A percentile compares a stretch with the other conserved stretches of the same genome.
Conservation (phyloP, 257 asterid species). For the Solanum piurae region DNA sequence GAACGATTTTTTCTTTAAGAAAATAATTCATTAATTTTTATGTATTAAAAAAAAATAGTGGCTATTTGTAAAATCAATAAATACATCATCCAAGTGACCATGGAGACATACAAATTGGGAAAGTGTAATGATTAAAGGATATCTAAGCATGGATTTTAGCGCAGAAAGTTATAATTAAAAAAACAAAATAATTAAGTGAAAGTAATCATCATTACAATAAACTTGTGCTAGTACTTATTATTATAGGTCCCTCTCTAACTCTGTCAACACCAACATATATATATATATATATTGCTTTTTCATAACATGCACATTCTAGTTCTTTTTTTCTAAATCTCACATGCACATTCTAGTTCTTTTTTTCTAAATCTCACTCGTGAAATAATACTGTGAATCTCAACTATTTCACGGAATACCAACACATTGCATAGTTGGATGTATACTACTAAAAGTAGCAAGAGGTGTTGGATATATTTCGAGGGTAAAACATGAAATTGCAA, state of each 20-base stretch:
- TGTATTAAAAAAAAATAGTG: neutral
- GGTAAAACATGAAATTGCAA: neutral
- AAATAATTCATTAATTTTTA: neutral
- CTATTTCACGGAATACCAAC: neutral
- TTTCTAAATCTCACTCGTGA: neutral
- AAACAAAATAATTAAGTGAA: neutral
- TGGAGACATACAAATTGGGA: neutral
- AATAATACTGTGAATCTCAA: neutral
- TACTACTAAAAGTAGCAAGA: neutral
- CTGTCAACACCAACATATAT: neutral
- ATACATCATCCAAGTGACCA: neutral
- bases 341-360: neutral
- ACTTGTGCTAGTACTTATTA: constrained; percentile 4
- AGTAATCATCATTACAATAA: neutral
- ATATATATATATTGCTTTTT: neutral
- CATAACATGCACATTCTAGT: neutral
- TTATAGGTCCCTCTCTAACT: neutral
- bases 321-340: neutral
- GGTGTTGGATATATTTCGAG: neutral
- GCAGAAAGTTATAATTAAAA: constrained; percentile 18
- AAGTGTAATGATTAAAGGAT: constrained; percentile 7
- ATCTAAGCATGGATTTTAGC: constrained; percentile 17
- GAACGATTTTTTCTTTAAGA: neutral
- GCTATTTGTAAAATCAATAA: neutral
- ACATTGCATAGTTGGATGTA: neutral